Evolutionary conservation across 2,329 filamentous ascomycete species (phyloP), one percentile per base, ranked within the genome.

Genomic region (Botrytis fabae): DNA sequence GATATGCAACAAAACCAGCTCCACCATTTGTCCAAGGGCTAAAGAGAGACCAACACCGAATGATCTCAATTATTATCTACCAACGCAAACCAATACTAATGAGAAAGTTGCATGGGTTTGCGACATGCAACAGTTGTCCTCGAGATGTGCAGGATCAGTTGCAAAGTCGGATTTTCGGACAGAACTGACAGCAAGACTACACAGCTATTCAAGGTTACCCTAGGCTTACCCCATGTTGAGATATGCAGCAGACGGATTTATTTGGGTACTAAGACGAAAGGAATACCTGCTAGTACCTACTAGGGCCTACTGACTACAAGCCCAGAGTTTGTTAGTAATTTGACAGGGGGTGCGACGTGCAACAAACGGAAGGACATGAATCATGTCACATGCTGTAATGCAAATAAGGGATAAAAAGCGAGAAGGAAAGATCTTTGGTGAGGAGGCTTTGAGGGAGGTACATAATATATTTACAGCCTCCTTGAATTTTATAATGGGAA

Each of bases 71-170:
- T 8, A 28, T 4, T 5, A 54, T 8, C 5, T 7, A 28, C n/a
- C 25, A 16, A 54, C 12, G 3, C 16, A n/a, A 4, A 18, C 51
- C 12, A n/a, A 28, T 18, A 6, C n/a, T 54, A 3, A 54, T n/a
- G 22, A 54, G 7, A 54, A 54, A 2, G 5, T 14, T n/a, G n/a
- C 14, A 28, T 2, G 51, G 51, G 51, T n/a, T 51, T 5, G 5
- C 25, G 48, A 51, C 3, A 10, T n/a, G 48, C 48, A 54, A 54
- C 48, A 51, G 5, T 14, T n/a, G 0, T n/a, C 10, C 10, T 51
- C 12, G 14, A 1, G 4, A 1, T 51, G 2, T 51, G 12, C 5
- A 51, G 14, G 0, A 0, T 5, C 20, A 25, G 8, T 0, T 20
- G 4, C 0, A 22, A 51, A n/a, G 22, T 14, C 25, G 25, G 8